Percentiles rank a stretch among this genome's conserved stretches.
Conservation (phyloP, 2,329 filamentous ascomycete species). For the Leptographium procerum region DNA sequence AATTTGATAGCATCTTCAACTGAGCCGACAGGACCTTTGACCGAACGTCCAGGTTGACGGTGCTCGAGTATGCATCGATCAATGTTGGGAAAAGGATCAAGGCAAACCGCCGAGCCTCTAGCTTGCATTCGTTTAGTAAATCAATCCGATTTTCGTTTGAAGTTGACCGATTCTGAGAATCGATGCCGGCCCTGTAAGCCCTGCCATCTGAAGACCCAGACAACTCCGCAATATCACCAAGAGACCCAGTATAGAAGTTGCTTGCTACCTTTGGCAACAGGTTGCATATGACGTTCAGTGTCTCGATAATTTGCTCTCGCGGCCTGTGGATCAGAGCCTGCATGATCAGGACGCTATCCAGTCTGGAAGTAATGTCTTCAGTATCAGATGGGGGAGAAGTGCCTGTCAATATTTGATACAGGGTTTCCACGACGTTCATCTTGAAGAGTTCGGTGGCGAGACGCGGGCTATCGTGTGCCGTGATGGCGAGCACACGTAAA, state of each 20-base stretch:
- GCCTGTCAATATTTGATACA: conserved; percentile 94
- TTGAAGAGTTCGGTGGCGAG: conserved; percentile 86
- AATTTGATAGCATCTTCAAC: conserved; percentile 91
- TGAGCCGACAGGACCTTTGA: conserved; percentile 95
- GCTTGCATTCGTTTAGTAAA: conserved; percentile 69
- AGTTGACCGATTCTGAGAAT: conserved; percentile 36
- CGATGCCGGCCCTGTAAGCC: conserved; percentile 16
- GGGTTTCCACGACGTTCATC: conserved; percentile 91
- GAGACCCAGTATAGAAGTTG: background rate
- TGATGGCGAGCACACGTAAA: conserved; percentile 80
- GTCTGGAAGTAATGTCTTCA: conserved; percentile 69
- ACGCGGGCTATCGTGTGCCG: conserved; percentile 74
- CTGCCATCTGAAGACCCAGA: background rate
- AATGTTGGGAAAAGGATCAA: conserved; percentile 88
- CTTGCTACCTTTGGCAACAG: conserved; percentile 38
- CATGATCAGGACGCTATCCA: conserved; percentile 97
- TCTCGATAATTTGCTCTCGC: conserved; percentile 92
- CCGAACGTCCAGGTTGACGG: conserved; percentile 85
- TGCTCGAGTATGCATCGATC: conserved; percentile 95
- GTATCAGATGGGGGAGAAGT: conserved; percentile 78
- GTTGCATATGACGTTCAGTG: conserved; percentile 94
- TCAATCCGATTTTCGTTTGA: conserved; percentile 73
- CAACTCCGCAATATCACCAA: conserved; percentile 35
- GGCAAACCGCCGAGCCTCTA: conserved; percentile 81
- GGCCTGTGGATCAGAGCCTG: conserved; percentile 93